Evolutionary conservation across 2,329 filamentous ascomycete species (phyloP).

Genomic region (Cordyceps fumosorosea): DNA sequence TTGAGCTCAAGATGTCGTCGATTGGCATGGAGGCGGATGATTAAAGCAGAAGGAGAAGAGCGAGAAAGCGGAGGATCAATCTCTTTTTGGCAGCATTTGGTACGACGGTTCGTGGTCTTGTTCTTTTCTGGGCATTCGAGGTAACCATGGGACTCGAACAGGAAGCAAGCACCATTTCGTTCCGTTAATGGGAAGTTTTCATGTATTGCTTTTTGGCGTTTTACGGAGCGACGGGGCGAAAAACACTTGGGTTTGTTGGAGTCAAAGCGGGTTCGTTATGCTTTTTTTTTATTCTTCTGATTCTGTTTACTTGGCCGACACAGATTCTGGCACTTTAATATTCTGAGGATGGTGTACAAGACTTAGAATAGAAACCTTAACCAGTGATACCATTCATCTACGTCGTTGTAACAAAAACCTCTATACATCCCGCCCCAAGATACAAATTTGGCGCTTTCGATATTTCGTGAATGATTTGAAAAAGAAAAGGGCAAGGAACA

Average conservation of each 20-base stretch:
- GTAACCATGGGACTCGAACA: not conserved
- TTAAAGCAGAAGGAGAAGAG: conserved; percentile 11
- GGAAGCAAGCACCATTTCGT: not conserved
- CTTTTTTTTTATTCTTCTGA: not conserved
- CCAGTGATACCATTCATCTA: not conserved
- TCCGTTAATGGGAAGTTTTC: not conserved
- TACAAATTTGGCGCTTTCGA: not conserved
- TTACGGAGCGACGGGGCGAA: not conserved
- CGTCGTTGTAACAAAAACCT: not conserved
- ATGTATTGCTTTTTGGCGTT: not conserved
- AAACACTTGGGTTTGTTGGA: not conserved
- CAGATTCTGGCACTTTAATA: not conserved
- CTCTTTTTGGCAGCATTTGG: too few species aligned
- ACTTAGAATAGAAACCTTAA: not conserved
- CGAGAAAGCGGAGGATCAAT: not conserved
- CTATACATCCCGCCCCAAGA: not conserved
- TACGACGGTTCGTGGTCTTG: not conserved
- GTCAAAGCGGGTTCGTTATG: not conserved
- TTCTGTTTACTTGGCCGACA: not conserved
- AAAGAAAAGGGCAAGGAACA: not conserved
- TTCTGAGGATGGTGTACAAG: not conserved
- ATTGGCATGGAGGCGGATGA: conserved; percentile 35
- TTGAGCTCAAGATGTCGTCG: conserved; percentile 39
- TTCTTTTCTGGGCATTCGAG: too few species aligned
- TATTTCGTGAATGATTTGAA: not conserved